Evolutionary conservation across 441 rosid species (phyloP), one percentile per base, ranked within the genome.

Genomic region (Pelargonium fulgidum): DNA sequence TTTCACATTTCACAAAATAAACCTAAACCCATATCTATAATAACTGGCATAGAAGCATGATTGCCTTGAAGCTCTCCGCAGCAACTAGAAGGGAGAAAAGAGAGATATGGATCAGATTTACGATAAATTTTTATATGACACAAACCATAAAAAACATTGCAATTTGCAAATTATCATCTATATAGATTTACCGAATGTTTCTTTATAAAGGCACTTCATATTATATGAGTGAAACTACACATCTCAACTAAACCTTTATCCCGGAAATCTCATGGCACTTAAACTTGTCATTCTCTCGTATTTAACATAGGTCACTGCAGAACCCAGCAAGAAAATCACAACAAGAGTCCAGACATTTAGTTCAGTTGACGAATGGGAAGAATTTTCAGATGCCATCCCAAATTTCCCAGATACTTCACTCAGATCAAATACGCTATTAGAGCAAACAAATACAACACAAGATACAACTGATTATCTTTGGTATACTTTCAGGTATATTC

Each of bases 381-480:
- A 84, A 45, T 83, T 70, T 67, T 76, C 70, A 50, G 93, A 88
- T 33, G 70, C 47, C n/a, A 75, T 79, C 72, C 84, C 84, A 54
- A 62, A 76, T 56, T 85, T 82, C 69, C 61, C 63, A 70, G 84
- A 84, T 26, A 68, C 85, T 63, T 36, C 75, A 62, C 13, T 88
- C 13, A 78, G 70, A 67, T 36, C 76, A 45, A 72, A 80, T 75
- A 39, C 67, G 62, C 63, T 85, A 42, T 71, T 88, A 65, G 91
- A 88, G 74, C 93, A 86, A 13, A 88, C 81, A 75, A 86, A 85
- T 42, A 68, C 81, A 68, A 88, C 91, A 4, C 81, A 88, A 62
- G 91, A 86, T 75, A 67, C 65, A 72, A 76, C 83, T 8, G 93
- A 88, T 73, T 86, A 86, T 69, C 89, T 88, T 68, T 88, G 93